Evolutionary conservation across 345 rosid genomes (phyloP), one percentile per base, ranked within the genome.

Genomic region (Pseudoturritis turrita): DNA sequence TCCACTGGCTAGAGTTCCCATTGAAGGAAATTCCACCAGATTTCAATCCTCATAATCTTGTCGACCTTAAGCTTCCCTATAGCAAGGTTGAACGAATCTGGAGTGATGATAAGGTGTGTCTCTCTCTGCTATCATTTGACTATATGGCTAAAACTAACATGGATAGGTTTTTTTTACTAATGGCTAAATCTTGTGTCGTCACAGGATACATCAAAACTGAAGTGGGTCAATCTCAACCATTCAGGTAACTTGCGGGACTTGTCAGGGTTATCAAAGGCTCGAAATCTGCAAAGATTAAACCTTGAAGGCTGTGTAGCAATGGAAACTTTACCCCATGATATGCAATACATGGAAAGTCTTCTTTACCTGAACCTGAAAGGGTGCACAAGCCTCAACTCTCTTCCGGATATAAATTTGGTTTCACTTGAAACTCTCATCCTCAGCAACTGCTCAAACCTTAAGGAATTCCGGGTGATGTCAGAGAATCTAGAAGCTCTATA

Each of bases 41-140:
- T 3, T 70, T 65, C 28, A 15, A 15, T 10, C 65, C 61, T 0
- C 41, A 59, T 0, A 65, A 75, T 2, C 68, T 62, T 29, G 65
- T 74, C 1, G 63, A 57, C 26, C 71, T 74, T 25, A 35, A 29
- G n/a, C 33, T 78, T 13, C 25, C 17, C 3, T 1, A 21, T n/a
- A 52, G 82, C 64, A n/a, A 26, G 4, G 17, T 79, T 5, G 37
- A 33, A 33, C 37, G 3, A 23, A 74, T 79, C 2, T 79, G 79
- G 79, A 19, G 35, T 33, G 59, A 26, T 46, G 47, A 8, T 5
- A 60, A 62, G 70, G 78, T 73, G 73, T 2, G 15, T 13, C 15
- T 33, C 36, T 33, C 10, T 33, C 10, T 33, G 3, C 10, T 33
- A 33, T 33, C 3, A 33, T 33, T 33, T 33, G 33, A 33, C 10